phyloP scores from a whole-genome alignment of 2,329 filamentous ascomycete genomes.

The Teratosphaeria destructans region DNA sequence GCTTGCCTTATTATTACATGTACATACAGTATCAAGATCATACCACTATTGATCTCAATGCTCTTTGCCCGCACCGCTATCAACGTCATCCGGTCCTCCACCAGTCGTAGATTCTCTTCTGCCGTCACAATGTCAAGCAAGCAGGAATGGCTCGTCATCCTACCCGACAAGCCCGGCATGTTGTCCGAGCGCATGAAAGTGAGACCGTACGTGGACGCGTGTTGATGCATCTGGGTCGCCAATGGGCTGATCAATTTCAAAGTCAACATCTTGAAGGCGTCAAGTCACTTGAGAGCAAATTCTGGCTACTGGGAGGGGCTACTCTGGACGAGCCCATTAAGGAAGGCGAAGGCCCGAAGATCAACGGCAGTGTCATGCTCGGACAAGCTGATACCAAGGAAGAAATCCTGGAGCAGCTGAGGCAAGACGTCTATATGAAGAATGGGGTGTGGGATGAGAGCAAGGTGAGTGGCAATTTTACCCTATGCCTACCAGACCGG shows the following conservation, averaged over 20 bases:
- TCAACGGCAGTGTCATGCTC: slow-evolving; percentile 65
- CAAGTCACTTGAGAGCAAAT: slow-evolving; percentile 42
- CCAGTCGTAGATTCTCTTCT: slow-evolving; percentile 11
- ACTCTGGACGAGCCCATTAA: slow-evolving; percentile 54
- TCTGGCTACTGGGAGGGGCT: slow-evolving; percentile 58
- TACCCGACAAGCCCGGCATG: slow-evolving; percentile 34
- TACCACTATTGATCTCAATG: neutral
- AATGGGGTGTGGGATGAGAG: slow-evolving; percentile 66
- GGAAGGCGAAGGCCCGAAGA: slow-evolving; percentile 54
- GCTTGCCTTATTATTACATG: neutral
- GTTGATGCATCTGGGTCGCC: neutral
- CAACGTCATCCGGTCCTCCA: neutral
- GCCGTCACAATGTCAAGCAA: slow-evolving; percentile 24
- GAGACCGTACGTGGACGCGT: slow-evolving; percentile 22
- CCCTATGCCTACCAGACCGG: neutral
- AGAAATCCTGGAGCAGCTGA: slow-evolving; percentile 56
- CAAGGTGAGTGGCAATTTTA: slow-evolving; percentile 26
- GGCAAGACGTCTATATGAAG: slow-evolving; percentile 61
- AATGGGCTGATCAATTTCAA: neutral
- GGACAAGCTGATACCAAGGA: slow-evolving; percentile 56
- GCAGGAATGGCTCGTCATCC: slow-evolving; percentile 42
- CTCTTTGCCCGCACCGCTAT: neutral
- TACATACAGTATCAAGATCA: neutral
- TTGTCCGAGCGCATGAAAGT: slow-evolving; percentile 35
- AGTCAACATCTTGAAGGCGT: slow-evolving; percentile 49